These are phyloP conservation scores for Sapria himalayana DNA, from an alignment of 345 rosid species.

Conservation along the genomic window DNA sequence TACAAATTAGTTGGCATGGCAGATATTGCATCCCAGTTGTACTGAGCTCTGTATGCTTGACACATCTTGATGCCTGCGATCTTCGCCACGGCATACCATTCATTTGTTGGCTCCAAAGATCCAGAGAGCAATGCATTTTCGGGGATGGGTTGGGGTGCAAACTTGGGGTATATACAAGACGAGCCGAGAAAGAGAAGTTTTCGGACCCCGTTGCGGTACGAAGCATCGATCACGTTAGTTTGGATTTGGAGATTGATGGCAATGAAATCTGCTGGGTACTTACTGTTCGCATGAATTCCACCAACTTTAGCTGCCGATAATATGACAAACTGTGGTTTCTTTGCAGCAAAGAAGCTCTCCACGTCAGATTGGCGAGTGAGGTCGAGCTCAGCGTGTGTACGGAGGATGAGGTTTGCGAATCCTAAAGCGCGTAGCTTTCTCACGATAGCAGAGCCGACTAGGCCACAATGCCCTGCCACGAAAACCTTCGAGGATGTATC, in stretches of 20 bases:
- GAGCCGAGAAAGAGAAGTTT: constrained; percentile 83
- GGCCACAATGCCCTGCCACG: constrained; percentile 90
- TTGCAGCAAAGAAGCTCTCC: constrained; percentile 46
- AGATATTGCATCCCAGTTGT: constrained; percentile 59
- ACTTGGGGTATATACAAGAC: constrained; percentile 83
- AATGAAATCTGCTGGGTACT: constrained; percentile 91
- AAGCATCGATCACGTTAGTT: constrained; percentile 71
- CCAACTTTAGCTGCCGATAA: constrained; percentile 95
- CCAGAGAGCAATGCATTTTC: constrained; percentile 66
- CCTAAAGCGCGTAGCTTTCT: constrained; percentile 42
- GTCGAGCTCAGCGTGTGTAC: constrained; percentile 64
- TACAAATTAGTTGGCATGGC: constrained; percentile 92
- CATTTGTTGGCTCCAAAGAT: constrained; percentile 79
- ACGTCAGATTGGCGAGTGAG: constrained; percentile 65
- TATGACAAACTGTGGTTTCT: constrained; percentile 49
- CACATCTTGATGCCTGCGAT: constrained; percentile 93
- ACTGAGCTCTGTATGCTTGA: constrained; percentile 71
- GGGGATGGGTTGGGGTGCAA: constrained; percentile 80
- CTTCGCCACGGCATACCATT: constrained; percentile 88
- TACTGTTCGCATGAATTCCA: constrained; percentile 89
- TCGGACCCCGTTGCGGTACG: constrained; percentile 39
- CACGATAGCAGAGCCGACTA: constrained; percentile 80
- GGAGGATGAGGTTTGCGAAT: constrained; percentile 43
- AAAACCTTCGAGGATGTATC: constrained; percentile 63
- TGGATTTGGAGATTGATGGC: constrained; percentile 83